Percentiles rank a stretch among this genome's conserved stretches.
Conservation (phyloP, 106 monocot species). For the Apostasia shenzhenica region DNA sequence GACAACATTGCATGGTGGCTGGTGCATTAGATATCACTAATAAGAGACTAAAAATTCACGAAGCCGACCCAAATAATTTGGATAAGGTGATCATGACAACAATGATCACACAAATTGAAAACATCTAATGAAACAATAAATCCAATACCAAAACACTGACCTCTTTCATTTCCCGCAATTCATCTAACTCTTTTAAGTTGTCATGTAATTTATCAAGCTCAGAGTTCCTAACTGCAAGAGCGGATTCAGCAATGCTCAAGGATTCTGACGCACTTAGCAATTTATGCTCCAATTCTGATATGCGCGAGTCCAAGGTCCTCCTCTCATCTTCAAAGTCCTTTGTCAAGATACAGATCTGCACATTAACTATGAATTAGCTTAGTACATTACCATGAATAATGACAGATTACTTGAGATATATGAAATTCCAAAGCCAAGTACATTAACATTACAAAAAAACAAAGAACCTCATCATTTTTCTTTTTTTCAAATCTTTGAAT, state of each 20-base stretch:
- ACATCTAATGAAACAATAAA: too few relatives aligned
- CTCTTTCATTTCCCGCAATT: constrained; percentile 90
- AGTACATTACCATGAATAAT: neutral
- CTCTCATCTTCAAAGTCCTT: constrained; percentile 60
- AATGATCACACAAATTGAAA: too few relatives aligned
- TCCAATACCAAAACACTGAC: constrained; percentile 16
- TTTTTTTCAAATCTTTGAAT: constrained; percentile 65
- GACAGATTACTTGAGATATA: neutral
- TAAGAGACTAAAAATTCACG: too few relatives aligned
- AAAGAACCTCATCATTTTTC: constrained; percentile 67
- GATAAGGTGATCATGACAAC: too few relatives aligned
- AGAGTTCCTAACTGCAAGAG: constrained; percentile 40
- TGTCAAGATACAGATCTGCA: constrained; percentile 38
- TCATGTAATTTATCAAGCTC: constrained; percentile 64
- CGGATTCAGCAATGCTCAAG: constrained; percentile 53
- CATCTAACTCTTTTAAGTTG: constrained; percentile 79
- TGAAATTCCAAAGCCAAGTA: neutral
- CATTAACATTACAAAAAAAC: neutral
- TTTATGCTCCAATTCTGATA: constrained; percentile 66
- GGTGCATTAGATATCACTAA: too few relatives aligned
- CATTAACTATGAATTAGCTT: constrained; percentile 5
- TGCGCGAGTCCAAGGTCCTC: constrained; percentile 27
- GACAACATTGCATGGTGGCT: too few relatives aligned
- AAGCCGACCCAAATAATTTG: too few relatives aligned
- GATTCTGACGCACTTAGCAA: constrained; percentile 34